Evolutionary conservation across 148 eudicot species (phyloP).

Genomic region (Rhododendron vialii): DNA sequence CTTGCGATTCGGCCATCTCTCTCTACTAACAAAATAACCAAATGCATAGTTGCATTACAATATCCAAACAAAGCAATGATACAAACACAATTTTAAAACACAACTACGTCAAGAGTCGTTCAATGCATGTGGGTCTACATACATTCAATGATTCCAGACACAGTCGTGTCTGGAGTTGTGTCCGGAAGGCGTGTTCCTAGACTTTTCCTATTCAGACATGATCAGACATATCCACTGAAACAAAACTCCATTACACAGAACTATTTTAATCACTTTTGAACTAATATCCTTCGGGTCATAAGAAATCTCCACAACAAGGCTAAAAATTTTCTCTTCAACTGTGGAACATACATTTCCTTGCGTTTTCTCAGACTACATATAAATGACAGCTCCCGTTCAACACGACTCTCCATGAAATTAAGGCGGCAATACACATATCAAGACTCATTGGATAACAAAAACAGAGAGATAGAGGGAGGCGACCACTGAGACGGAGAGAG

Average conservation of each 20-base stretch:
- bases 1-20: constrained; percentile 41
- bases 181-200: too few species aligned
- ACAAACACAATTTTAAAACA: neutral
- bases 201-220: neutral
- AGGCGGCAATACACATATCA: neutral
- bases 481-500: neutral
- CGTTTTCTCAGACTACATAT: neutral
- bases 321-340: neutral
- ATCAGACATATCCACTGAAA: neutral
- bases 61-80: neutral
- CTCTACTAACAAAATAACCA: constrained; percentile 7
- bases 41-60: neutral
- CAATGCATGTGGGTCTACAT: neutral
- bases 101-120: neutral
- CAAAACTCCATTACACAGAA: neutral
- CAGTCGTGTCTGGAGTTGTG: too few species aligned
- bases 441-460: neutral
- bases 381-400: neutral
- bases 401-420: neutral
- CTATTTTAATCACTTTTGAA: neutral
- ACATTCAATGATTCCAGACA: too few species aligned
- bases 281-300: neutral
- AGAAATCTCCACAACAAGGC: neutral
- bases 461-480: neutral
- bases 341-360: neutral